These are phyloP conservation scores for Syzygium grande DNA, from an alignment of 345 rosid species.

Conservation along the genomic window DNA sequence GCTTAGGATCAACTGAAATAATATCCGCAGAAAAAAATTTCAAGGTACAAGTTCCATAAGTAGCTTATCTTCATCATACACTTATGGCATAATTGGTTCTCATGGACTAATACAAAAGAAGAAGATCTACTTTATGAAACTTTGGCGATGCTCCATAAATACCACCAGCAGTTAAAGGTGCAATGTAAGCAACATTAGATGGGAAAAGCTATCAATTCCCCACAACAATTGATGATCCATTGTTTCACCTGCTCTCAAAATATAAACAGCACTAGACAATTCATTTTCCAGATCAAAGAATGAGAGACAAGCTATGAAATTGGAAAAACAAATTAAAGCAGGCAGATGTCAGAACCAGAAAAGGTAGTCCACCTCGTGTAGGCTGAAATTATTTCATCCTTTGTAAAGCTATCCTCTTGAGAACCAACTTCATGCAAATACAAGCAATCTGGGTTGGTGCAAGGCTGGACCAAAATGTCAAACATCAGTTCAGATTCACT, in stretches of 20 bases:
- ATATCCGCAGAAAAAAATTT: not conserved
- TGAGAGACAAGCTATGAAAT: not conserved
- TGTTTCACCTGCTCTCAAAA: not conserved
- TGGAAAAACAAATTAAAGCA: not conserved
- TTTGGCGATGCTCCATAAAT: not conserved
- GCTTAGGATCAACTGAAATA: not conserved
- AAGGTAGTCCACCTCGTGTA: constrained; percentile 48
- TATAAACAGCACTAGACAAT: not conserved
- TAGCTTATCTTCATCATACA: not conserved
- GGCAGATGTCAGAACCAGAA: not conserved
- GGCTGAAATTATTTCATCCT: constrained; percentile 83
- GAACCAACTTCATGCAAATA: constrained; percentile 94
- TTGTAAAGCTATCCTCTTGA: constrained; percentile 89
- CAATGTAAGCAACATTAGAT: not conserved
- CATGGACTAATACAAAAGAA: not conserved
- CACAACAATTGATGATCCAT: not conserved
- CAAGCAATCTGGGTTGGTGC: constrained; percentile 87
- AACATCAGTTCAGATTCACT: not conserved
- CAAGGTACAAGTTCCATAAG: not conserved
- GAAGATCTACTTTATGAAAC: not conserved
- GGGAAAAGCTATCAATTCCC: not conserved
- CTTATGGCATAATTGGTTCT: not conserved
- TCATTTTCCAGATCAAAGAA: not conserved
- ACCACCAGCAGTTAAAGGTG: not conserved
- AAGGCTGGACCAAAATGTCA: constrained; percentile 48